Evolutionary conservation across 31 red algal species (phyloP).

Genomic region (Asparagopsis taxiformis): DNA sequence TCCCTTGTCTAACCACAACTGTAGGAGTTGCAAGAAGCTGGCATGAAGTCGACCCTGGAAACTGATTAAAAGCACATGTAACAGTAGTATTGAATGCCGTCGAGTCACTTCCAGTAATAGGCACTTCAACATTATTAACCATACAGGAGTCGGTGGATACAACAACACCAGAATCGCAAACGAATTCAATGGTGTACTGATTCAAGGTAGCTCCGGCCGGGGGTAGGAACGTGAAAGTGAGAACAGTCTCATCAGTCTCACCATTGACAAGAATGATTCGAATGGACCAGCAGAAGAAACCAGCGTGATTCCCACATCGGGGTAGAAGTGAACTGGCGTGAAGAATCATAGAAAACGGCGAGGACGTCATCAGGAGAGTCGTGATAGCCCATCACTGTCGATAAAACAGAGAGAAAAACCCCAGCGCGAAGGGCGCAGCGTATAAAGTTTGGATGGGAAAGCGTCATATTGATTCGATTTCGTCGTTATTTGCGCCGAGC

Average conservation of each 20-base stretch:
- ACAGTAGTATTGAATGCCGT: conserved; percentile 55
- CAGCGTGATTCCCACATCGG: conserved; percentile 23
- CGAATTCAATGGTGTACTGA: conserved; percentile 23
- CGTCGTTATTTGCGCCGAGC: too few species aligned
- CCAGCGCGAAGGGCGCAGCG: too few species aligned
- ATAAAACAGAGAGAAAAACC: too few species aligned
- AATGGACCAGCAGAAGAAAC: conserved; percentile 9
- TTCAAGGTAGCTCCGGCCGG: conserved; percentile 25
- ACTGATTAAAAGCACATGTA: conserved; percentile 14
- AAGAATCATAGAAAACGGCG: neutral
- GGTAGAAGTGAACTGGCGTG: conserved; percentile 3
- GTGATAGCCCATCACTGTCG: neutral
- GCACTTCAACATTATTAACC: conserved; percentile 14
- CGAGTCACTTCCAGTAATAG: conserved; percentile 23
- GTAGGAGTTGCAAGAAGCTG: conserved; percentile 18
- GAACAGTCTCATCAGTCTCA: conserved; percentile 29
- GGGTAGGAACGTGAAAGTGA: conserved; percentile 34
- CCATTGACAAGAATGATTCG: conserved; percentile 21
- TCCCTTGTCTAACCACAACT: neutral
- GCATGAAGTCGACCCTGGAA: conserved; percentile 28
- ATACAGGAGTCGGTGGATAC: conserved; percentile 21
- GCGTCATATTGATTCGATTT: too few species aligned
- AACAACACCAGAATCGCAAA: conserved; percentile 19
- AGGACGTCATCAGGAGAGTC: neutral
- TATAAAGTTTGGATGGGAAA: too few species aligned